Percentiles rank a stretch among this genome's conserved stretches.
Evolutionary conservation across 257 asterid genomes (phyloP).

Genomic region (Solanum corneliomulleri): DNA sequence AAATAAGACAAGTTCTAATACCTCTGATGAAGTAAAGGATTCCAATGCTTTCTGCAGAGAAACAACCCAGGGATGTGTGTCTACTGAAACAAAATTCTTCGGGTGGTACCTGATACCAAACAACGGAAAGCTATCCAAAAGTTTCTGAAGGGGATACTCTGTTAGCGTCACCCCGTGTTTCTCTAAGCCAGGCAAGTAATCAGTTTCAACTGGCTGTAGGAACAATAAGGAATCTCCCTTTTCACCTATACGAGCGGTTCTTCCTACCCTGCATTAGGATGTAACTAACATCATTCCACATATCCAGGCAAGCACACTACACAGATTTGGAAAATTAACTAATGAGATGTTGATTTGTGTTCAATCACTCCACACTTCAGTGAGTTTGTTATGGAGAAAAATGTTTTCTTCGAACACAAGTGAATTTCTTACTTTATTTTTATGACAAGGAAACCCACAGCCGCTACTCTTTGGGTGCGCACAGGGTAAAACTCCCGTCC

Average conservation of each 20-base stretch:
- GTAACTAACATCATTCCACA: slow-evolving; percentile 1
- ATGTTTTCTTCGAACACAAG: not conserved
- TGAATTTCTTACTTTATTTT: not conserved
- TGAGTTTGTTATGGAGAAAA: not conserved
- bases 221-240: slow-evolving; percentile 70
- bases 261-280: slow-evolving; percentile 66
- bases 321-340: not conserved
- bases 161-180: slow-evolving; percentile 61
- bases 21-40: slow-evolving; percentile 51
- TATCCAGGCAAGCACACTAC: not conserved
- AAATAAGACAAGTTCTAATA: slow-evolving; percentile 9
- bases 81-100: slow-evolving; percentile 52
- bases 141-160: slow-evolving; percentile 72
- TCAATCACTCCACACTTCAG: not conserved
- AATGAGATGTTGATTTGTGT: not conserved
- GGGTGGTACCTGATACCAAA: slow-evolving; percentile 27
- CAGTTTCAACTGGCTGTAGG: slow-evolving; percentile 71
- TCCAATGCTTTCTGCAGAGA: slow-evolving; percentile 76
- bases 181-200: slow-evolving; percentile 68
- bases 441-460: too few species aligned
- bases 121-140: slow-evolving; percentile 47
- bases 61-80: slow-evolving; percentile 80
- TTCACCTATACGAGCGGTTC: slow-evolving; percentile 96
- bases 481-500: too few species aligned
- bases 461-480: too few species aligned